Base-by-base conservation (phyloP, 2,329 filamentous ascomycete species). In the Colletotrichum aenigma region DNA sequence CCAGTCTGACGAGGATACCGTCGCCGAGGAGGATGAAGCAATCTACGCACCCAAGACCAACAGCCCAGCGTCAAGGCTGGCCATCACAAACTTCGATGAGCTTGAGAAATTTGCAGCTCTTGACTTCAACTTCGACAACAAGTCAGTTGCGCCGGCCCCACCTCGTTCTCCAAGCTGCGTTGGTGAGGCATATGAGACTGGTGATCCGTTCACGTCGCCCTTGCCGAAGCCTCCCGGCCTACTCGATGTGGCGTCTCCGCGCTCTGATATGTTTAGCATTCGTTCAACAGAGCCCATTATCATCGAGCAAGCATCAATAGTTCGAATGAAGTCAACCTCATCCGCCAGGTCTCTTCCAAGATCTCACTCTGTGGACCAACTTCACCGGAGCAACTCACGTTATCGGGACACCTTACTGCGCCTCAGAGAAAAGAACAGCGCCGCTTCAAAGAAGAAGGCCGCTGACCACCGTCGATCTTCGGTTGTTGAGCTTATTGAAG, bases 41-140 rank as follows among this genome's bases (percentile, higher is more conserved):
- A 12, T 4, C 13, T 56, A 36, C 5, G 13, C 18, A 21, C 13
- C 26, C 26, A 43, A 32, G 13, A n/a, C 18, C 3, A 13, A 21
- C 24, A 18, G 21, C 16, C 21, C 52, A 76, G 76, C 81, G 16
- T 80, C 82, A 4, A 80, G 73, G 6, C 80, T 85, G 61, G 78
- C 79, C n/a, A 70, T 83, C 48, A 82, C 80, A 6, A 62, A 87
- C 81, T 79, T 89, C 88, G 80, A 87, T 84, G 24, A 96, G 85
- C 82, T 96, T 94, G 6, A 98, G 88, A 4, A 96, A 95, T 80
- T 98, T 98, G 77, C 96, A 96, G 76, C 98, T 94, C 64, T 98
- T 87, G 80, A 98, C n/a, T 75, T 75, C 60, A 79, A 83, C 56
- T 80, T 79, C 32, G 80, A 83, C 48, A 78, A 80, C 32, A 78